A percentile compares a stretch with the other conserved stretches of the same genome.
These are phyloP conservation scores for Tribonema minus DNA, from an alignment of 108 stramenopile species.

Conservation along the genomic window DNA sequence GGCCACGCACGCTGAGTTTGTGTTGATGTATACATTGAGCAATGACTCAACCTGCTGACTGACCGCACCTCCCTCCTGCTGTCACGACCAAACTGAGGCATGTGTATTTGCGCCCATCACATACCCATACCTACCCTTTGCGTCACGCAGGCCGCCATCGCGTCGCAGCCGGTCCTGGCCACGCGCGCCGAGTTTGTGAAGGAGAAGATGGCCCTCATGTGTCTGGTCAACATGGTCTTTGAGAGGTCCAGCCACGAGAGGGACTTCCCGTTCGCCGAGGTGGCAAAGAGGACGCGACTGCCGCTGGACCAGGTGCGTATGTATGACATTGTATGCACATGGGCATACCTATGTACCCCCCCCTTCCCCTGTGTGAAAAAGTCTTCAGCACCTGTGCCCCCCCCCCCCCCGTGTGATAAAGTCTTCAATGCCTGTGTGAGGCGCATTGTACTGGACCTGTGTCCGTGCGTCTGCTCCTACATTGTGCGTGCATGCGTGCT, in stretches of 20 bases:
- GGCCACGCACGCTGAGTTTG: constrained; percentile 65
- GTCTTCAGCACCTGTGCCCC: no score
- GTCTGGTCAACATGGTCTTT: constrained; percentile 87
- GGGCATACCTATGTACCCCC: neutral
- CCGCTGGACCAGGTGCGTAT: constrained; percentile 64
- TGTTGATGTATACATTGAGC: no score
- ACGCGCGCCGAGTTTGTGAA: constrained; percentile 71
- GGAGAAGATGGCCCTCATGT: constrained; percentile 91
- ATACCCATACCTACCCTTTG: no score
- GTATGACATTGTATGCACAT: neutral
- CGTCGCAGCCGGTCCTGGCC: constrained; percentile 76
- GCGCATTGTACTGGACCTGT: no score
- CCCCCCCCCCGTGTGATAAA: no score
- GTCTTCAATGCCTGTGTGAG: no score
- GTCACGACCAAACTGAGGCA: no score
- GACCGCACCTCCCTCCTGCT: no score
- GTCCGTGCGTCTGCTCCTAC: no score
- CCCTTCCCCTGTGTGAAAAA: neutral
- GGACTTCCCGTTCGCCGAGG: constrained; percentile 75
- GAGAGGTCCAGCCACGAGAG: constrained; percentile 79
- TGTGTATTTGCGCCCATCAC: no score
- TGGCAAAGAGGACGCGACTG: constrained; percentile 70
- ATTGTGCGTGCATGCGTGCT: no score
- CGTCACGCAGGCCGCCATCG: constrained; percentile 47
- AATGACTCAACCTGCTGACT: no score